These are phyloP conservation scores for Lolium rigidum DNA, from an alignment of 176 grass and related monocot genomes.

Conservation along the genomic window DNA sequence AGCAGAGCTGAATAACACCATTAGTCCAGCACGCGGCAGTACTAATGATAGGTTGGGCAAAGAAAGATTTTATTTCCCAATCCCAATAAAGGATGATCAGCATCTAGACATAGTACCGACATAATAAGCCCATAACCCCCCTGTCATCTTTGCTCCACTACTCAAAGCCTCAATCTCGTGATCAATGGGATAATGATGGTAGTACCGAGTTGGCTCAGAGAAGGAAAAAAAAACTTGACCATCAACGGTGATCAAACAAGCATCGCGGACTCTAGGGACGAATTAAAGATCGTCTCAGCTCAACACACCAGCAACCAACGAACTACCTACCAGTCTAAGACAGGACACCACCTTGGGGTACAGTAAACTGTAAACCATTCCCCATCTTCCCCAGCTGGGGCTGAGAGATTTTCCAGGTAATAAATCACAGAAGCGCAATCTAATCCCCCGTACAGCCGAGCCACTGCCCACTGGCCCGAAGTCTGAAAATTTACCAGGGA, in stretches of 20 bases:
- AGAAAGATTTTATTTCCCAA: not conserved
- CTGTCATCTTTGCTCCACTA: not conserved
- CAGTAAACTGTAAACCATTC: not conserved
- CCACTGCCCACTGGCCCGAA: no score
- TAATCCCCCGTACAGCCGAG: not conserved
- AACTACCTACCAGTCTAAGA: not conserved
- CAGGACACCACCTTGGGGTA: not conserved
- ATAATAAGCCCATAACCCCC: not conserved
- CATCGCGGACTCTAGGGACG: no score
- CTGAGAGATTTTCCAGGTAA: not conserved
- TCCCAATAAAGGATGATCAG: not conserved
- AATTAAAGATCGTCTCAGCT: not conserved
- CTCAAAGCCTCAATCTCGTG: not conserved
- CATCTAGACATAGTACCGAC: not conserved
- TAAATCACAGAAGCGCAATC: not conserved
- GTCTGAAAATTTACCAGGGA: no score
- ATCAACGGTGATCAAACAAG: not conserved
- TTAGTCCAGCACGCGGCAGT: not conserved
- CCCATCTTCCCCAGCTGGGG: not conserved
- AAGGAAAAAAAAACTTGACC: not conserved
- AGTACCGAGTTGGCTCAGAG: not conserved
- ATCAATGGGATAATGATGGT: not conserved
- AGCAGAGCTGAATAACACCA: not conserved
- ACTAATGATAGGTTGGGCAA: not conserved
- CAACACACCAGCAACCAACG: not conserved